These are phyloP conservation scores for Elsinoe batatas DNA, from an alignment of 2,329 filamentous ascomycete species.

Conservation along the genomic window DNA sequence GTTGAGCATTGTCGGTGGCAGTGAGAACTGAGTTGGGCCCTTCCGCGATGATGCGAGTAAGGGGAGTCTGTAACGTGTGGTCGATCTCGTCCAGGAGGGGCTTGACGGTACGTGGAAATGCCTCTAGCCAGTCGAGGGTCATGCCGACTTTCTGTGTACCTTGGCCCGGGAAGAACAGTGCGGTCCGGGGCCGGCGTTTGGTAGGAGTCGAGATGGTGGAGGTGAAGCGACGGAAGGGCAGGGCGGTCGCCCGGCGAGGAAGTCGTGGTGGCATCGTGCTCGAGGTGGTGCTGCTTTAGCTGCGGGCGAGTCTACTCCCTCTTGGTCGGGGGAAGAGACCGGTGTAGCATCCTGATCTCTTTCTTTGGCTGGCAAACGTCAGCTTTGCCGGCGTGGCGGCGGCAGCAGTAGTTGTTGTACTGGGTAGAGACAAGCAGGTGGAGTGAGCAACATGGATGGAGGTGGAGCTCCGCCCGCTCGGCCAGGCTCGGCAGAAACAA, in stretches of 20 bases:
- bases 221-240: neutral
- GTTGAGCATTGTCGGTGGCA: constrained; percentile 78
- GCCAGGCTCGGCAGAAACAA: neutral
- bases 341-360: neutral
- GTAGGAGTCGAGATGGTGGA: neutral
- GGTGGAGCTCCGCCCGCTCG: constrained; percentile 8
- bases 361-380: constrained; percentile 1
- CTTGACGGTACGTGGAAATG: constrained; percentile 67
- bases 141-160: constrained; percentile 30
- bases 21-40: constrained; percentile 71
- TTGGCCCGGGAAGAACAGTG: constrained; percentile 32
- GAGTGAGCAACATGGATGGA: neutral
- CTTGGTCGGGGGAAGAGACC: neutral
- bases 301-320: neutral
- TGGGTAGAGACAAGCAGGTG: neutral
- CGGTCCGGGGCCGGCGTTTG: constrained; percentile 20
- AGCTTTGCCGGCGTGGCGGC: constrained; percentile 1
- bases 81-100: constrained; percentile 83
- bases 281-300: neutral
- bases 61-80: constrained; percentile 58
- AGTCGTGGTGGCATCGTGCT: constrained; percentile 3
- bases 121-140: constrained; percentile 62
- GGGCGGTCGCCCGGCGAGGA: neutral
- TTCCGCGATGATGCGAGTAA: constrained; percentile 68
- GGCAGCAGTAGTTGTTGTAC: neutral